Evolutionary conservation across 83 land plant species (phyloP), one percentile per base, ranked within the genome.

Genomic region (Diphasiastrum complanatum): DNA sequence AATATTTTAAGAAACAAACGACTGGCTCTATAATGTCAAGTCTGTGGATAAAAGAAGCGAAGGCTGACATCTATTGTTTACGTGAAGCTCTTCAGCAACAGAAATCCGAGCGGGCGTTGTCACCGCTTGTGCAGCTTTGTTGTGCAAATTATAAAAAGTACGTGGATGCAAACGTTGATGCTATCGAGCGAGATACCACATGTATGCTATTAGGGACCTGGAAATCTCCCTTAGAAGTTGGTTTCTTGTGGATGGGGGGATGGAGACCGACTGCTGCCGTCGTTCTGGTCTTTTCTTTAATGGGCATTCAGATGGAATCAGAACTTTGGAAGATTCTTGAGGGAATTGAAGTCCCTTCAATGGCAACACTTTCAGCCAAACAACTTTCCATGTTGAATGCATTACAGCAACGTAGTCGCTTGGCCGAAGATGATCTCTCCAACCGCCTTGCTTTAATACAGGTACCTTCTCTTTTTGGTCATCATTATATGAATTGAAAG

Each of bases 171-270:
- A 69, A 69, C 48, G 50, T 61, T 24, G 38, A 63, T 10, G 45
- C 46, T 0, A 50, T 51, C 0, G 29, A 62, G 24, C 61, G 54
- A 45, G 74, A 71, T 56, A 61, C 45, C 20, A 43, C 68, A 2
- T 63, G 40, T 35, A 40, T 71, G 12, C 38, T 66, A 0, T 60
- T 68, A 4, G 66, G 74, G 0, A 45, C 45, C 6, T 71, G 74
- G 74, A 53, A 51, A 23, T 57, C 69, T 3, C 74, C 68, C 45
- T 38, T 71, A 2, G 74, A 71, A 47, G 66, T 63, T n/a, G 51
- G 68, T 22, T 53, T 71, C 49, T 32, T 63, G 38, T 71, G 73
- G 73, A 71, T 71, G 74, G 74, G 74, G 1, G 74, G 74, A 11
- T 71, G 74, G 74, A 53, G 74, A 3, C 74, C 74, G 6, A 64